phyloP scores from a whole-genome alignment of 192 early-diverging fungal genomes.

The Coemansia sp. region DNA sequence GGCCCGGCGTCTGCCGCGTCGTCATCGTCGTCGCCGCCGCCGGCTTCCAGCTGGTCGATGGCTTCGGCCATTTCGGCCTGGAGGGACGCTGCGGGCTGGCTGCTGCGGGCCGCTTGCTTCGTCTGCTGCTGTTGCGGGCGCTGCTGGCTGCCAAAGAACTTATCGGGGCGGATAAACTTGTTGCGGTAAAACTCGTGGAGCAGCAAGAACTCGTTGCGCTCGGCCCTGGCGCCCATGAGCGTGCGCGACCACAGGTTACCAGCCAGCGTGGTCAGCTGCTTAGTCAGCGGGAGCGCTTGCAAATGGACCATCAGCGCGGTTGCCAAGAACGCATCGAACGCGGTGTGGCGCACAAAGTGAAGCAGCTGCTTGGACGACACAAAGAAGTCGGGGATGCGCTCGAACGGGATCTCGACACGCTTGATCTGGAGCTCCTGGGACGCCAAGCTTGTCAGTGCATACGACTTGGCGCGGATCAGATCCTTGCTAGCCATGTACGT shows the following conservation, averaged over 20 bases:
- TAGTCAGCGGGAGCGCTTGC: slow-evolving; percentile 86
- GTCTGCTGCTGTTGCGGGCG: not conserved
- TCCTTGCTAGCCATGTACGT: slow-evolving; percentile 89
- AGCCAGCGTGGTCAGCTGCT: slow-evolving; percentile 87
- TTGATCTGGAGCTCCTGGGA: slow-evolving; percentile 70
- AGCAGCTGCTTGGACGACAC: slow-evolving; percentile 54
- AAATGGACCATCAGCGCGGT: slow-evolving; percentile 84
- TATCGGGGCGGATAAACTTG: slow-evolving; percentile 94
- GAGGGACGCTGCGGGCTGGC: slow-evolving; percentile 13
- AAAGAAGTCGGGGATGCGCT: slow-evolving; percentile 73
- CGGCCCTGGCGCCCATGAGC: slow-evolving; percentile 83
- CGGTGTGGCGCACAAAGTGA: slow-evolving; percentile 74
- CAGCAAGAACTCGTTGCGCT: slow-evolving; percentile 92
- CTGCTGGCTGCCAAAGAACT: slow-evolving; percentile 30
- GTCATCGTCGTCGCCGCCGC: slow-evolving; percentile 20
- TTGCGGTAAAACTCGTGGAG: slow-evolving; percentile 93
- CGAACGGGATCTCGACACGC: slow-evolving; percentile 82
- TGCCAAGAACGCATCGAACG: slow-evolving; percentile 78
- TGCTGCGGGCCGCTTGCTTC: not conserved
- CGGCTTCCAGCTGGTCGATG: slow-evolving; percentile 15
- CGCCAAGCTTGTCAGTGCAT: slow-evolving; percentile 77
- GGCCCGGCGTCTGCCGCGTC: slow-evolving; percentile 15
- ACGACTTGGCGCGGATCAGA: slow-evolving; percentile 79
- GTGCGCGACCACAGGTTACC: slow-evolving; percentile 96
- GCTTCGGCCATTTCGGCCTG: slow-evolving; percentile 37